phyloP scores from a whole-genome alignment of 148 eudicot genomes.

The Agrostemma githago region DNA sequence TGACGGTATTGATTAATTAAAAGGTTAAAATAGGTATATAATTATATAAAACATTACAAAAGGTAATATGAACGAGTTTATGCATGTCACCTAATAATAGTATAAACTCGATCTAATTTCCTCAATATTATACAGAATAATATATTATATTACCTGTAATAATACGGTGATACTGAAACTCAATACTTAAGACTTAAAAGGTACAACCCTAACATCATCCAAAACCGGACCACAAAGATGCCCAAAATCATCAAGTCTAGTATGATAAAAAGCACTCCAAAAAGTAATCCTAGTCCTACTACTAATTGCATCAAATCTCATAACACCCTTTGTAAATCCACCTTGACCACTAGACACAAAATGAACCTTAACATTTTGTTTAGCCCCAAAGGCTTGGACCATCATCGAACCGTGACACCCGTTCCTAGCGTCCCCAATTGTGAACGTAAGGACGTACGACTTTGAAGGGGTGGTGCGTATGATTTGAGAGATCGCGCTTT shows the following conservation, averaged over 20 bases:
- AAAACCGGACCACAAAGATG: slow-evolving; percentile 70
- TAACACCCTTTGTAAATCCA: slow-evolving; percentile 22
- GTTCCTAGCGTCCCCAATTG: slow-evolving; percentile 38
- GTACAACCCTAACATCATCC: slow-evolving; percentile 54
- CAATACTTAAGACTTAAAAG: not conserved
- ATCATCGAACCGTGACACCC: slow-evolving; percentile 38
- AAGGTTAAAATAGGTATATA: no score
- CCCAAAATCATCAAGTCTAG: slow-evolving; percentile 39
- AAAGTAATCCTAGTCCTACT: slow-evolving; percentile 35
- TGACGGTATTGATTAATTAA: no score
- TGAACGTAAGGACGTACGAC: slow-evolving; percentile 32
- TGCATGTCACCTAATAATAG: not conserved
- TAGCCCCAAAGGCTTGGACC: slow-evolving; percentile 40
- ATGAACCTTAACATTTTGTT: slow-evolving; percentile 17
- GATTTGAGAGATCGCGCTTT: slow-evolving; percentile 64
- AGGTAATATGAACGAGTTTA: not conserved
- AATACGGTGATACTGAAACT: not conserved
- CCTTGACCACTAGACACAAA: slow-evolving; percentile 42
- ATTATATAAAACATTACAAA: no score
- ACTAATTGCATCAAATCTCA: slow-evolving; percentile 26
- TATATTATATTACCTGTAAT: not conserved
- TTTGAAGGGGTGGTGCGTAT: slow-evolving; percentile 27
- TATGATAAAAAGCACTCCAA: slow-evolving; percentile 59
- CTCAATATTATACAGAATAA: no score
- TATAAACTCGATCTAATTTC: not conserved